Evolutionary conservation across 106 monocot genomes (phyloP), one percentile per base, ranked within the genome.

Genomic region (Agapanthus africanus): DNA sequence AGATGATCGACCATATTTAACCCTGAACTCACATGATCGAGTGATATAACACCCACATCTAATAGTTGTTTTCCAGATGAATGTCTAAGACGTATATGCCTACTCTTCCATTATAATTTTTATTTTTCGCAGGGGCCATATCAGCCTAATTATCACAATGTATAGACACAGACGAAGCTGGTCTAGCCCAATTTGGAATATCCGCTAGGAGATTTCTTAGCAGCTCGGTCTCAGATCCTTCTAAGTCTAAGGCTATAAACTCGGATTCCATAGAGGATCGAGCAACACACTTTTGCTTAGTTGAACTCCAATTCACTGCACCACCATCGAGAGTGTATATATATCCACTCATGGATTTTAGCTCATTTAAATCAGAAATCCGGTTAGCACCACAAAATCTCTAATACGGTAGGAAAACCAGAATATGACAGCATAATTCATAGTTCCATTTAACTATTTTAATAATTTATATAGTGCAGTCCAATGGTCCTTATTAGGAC

Each of bases 1-100:
- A 64, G 1, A 6, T n/a, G n/a, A n/a, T n/a, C n/a, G n/a, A n/a
- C n/a, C n/a, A n/a, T n/a, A n/a, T n/a, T n/a, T n/a, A n/a, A n/a
- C n/a, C n/a, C n/a, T n/a, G n/a, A n/a, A n/a, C n/a, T n/a, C n/a
- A n/a, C n/a, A n/a, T n/a, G n/a, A n/a, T n/a, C n/a, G n/a, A n/a
- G n/a, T n/a, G n/a, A n/a, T n/a, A n/a, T n/a, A n/a, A n/a, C n/a
- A n/a, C n/a, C n/a, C n/a, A n/a, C n/a, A n/a, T n/a, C n/a, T n/a
- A n/a, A n/a, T n/a, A n/a, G n/a, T n/a, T n/a, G n/a, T n/a, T n/a
- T n/a, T n/a, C n/a, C n/a, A n/a, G 46, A 30, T 30, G 42, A 30
- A 67, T 28, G 67, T 46, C 67, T 67, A 30, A 44, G 19, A 2
- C 44, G 21, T 27, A 67, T 42, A 67, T 67, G 67, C 27, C 46